phyloP scores from a whole-genome alignment of 2,329 filamentous ascomycete species.

The Chrysoporthe cubensis region DNA sequence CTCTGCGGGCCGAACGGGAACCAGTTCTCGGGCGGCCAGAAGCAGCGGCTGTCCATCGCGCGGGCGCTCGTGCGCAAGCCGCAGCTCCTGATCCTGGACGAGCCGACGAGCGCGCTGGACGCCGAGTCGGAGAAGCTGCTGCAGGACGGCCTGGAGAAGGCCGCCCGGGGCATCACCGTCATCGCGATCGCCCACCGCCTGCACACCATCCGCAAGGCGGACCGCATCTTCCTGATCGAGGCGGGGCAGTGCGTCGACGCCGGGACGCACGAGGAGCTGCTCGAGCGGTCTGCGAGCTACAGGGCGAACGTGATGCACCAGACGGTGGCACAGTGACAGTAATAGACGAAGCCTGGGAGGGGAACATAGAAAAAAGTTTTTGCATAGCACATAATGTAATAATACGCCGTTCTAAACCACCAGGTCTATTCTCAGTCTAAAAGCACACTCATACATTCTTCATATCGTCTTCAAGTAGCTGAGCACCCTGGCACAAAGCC shows the following conservation, averaged over 20 bases:
- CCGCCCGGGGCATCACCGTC: conserved; percentile 45
- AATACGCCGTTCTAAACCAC: too few species aligned
- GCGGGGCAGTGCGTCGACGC: conserved; percentile 43
- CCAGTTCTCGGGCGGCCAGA: conserved; percentile 70
- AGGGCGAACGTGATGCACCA: conserved; percentile 40
- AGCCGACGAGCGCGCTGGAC: conserved; percentile 72
- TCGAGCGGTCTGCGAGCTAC: conserved; percentile 37
- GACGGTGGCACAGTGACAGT: conserved; percentile 31
- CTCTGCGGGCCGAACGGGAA: conserved; percentile 65
- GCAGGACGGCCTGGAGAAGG: conserved; percentile 59
- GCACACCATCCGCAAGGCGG: conserved; percentile 47
- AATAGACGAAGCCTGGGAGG: background rate
- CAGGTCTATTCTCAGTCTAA: too few species aligned
- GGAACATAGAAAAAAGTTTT: background rate
- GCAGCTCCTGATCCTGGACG: conserved; percentile 69
- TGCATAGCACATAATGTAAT: background rate
- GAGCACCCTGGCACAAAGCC: conserved; percentile 29
- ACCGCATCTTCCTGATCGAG: conserved; percentile 49
- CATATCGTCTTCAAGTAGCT: conserved; percentile 24
- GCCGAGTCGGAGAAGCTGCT: conserved; percentile 62
- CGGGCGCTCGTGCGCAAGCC: conserved; percentile 68
- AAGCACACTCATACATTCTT: background rate
- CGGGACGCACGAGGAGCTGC: conserved; percentile 38
- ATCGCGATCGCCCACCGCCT: conserved; percentile 51
- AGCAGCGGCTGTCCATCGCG: conserved; percentile 71